Percentiles rank a stretch among this genome's conserved stretches.
These are phyloP conservation scores for Lipomyces yarrowii DNA, from an alignment of 1,139 yeast genomes.

Conservation along the genomic window DNA sequence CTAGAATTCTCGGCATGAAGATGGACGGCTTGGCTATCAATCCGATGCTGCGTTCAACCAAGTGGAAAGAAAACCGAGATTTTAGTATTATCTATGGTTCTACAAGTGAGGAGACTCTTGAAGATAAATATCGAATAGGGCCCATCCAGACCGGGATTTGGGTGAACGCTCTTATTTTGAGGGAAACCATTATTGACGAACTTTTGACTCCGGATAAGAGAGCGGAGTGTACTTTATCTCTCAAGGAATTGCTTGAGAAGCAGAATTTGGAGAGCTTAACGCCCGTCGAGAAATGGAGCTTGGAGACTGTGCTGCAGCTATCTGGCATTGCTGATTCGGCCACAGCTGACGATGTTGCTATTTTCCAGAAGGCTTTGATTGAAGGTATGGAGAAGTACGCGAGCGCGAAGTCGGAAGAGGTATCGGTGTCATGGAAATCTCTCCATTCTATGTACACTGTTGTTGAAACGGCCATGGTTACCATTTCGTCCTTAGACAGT, in stretches of 20 bases:
- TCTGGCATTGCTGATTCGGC: constrained; percentile 1
- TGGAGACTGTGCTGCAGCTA: constrained; percentile 35
- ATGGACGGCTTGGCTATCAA: constrained; percentile 24
- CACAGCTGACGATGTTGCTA: constrained; percentile 29
- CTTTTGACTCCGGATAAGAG: constrained; percentile 32
- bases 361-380: constrained; percentile 16
- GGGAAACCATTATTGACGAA: constrained; percentile 36
- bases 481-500: constrained; percentile 20
- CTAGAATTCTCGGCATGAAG: constrained; percentile 17
- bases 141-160: constrained; percentile 36
- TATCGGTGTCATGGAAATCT: constrained; percentile 36
- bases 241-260: constrained; percentile 16
- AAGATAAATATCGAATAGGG: constrained; percentile 33
- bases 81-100: constrained; percentile 37
- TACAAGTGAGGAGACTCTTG: constrained; percentile 24
- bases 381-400: constrained; percentile 11
- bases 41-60: constrained; percentile 14
- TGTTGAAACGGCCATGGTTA: constrained; percentile 39
- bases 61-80: constrained; percentile 40
- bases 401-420: constrained; percentile 9
- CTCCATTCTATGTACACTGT: constrained; percentile 39
- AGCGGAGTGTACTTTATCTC: constrained; percentile 18
- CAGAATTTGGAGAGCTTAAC: constrained; percentile 36
- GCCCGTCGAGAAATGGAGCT: constrained; percentile 44
- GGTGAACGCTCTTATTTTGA: constrained; percentile 34